A percentile compares a stretch with the other conserved stretches of the same genome.
phyloP scores from a whole-genome alignment of 1,284 basidiomycete species.

The Melampsora americana region DNA sequence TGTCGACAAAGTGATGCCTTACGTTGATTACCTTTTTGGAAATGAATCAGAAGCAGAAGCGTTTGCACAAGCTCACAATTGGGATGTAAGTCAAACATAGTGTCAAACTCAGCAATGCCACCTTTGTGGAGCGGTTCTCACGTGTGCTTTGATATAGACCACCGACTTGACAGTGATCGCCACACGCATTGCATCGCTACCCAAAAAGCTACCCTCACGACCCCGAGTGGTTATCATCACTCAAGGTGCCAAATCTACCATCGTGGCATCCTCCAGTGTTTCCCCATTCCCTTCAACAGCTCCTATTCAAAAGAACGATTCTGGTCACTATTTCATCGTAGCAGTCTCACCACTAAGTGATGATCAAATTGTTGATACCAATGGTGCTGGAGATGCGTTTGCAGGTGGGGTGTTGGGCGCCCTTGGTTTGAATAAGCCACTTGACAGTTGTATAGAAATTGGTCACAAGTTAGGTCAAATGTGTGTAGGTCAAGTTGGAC shows the following conservation, averaged over 20 bases:
- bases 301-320: constrained; percentile 12
- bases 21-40: constrained; percentile 81
- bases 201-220: constrained; percentile 66
- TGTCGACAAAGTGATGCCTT: constrained; percentile 72
- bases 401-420: constrained; percentile 95
- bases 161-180: constrained; percentile 70
- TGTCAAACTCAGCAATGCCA: constrained; percentile 57
- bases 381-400: constrained; percentile 98
- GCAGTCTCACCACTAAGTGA: constrained; percentile 65
- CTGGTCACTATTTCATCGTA: constrained; percentile 54
- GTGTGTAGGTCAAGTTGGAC: constrained; percentile 76
- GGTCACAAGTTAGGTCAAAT: constrained; percentile 88
- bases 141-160: constrained; percentile 52
- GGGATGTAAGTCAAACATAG: constrained; percentile 54
- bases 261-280: constrained; percentile 68
- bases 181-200: constrained; percentile 66
- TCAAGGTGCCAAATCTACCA: constrained; percentile 76
- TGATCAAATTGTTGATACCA: constrained; percentile 88
- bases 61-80: constrained; percentile 69
- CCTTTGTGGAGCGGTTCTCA: background rate
- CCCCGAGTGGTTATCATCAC: constrained; percentile 87
- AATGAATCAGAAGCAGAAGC: constrained; percentile 92
- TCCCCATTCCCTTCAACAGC: constrained; percentile 56
- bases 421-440: constrained; percentile 71
- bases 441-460: constrained; percentile 74